phyloP scores from a whole-genome alignment of 2,329 filamentous ascomycete genomes.

The Westerdykella aurantiaca region DNA sequence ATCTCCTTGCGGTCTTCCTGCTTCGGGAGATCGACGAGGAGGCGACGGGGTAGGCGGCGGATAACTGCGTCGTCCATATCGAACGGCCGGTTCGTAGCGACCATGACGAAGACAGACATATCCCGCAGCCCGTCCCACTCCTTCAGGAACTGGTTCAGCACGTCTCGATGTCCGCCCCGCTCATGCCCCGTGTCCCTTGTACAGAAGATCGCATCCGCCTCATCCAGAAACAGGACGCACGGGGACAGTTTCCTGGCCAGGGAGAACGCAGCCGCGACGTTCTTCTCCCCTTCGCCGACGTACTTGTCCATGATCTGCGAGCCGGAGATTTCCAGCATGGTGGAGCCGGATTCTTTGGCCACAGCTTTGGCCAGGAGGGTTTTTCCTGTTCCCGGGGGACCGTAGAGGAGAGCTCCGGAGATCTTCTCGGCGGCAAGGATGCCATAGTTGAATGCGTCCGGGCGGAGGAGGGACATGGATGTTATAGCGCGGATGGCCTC shows the following conservation, averaged over 20 bases:
- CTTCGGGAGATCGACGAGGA: conserved; percentile 68
- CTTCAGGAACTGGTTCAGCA: conserved; percentile 92
- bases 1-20: conserved; percentile 62
- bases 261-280: conserved; percentile 81
- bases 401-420: conserved; percentile 80
- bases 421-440: conserved; percentile 88
- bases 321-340: conserved; percentile 76
- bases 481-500: conserved; percentile 86
- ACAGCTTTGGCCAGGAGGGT: conserved; percentile 59
- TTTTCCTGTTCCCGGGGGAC: conserved; percentile 70
- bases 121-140: conserved; percentile 93
- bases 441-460: conserved; percentile 94
- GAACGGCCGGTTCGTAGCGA: conserved; percentile 91
- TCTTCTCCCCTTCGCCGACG: conserved; percentile 94
- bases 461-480: conserved; percentile 75
- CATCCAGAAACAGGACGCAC: conserved; percentile 93
- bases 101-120: conserved; percentile 90
- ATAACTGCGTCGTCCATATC: conserved; percentile 87
- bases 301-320: conserved; percentile 95
- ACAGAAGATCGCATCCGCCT: conserved; percentile 88
- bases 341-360: conserved; percentile 60
- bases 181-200: conserved; percentile 62
- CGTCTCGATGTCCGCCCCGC: conserved; percentile 71
- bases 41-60: conserved; percentile 64
- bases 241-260: conserved; percentile 87